A percentile compares a stretch with the other conserved stretches of the same genome.
These are phyloP conservation scores for Mycena polygramma DNA, from an alignment of 768 basidiomycete genomes.

Conservation along the genomic window DNA sequence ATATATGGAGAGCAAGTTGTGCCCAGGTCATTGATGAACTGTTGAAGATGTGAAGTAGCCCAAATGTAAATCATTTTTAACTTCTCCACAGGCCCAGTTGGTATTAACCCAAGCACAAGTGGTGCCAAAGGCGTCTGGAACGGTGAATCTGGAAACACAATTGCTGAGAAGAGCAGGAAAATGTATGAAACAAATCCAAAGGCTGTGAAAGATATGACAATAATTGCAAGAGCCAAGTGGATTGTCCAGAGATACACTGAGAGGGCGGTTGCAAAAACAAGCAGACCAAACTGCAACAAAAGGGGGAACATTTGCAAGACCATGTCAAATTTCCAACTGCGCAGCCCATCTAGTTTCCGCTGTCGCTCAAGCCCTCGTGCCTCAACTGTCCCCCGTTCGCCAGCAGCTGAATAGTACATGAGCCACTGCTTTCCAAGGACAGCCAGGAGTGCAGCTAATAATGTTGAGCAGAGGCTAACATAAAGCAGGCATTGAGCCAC, in stretches of 20 bases:
- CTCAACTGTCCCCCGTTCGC: slow-evolving; percentile 14
- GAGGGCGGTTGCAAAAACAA: slow-evolving; percentile 4
- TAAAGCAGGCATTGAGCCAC: slow-evolving; percentile 13
- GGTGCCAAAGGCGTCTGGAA: slow-evolving; percentile 10
- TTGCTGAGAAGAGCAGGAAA: neutral
- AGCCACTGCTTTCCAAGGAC: slow-evolving; percentile 25
- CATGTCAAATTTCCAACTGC: slow-evolving; percentile 19
- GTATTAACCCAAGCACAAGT: neutral
- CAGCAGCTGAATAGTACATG: slow-evolving; percentile 9
- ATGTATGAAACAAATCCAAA: slow-evolving; percentile 9
- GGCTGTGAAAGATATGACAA: slow-evolving; percentile 8
- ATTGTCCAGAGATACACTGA: slow-evolving; percentile 19
- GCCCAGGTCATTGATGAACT: neutral
- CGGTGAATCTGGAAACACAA: neutral
- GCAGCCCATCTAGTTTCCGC: slow-evolving; percentile 14
- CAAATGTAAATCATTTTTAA: neutral
- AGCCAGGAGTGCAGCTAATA: slow-evolving; percentile 10
- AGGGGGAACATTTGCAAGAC: slow-evolving; percentile 19
- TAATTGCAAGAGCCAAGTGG: neutral
- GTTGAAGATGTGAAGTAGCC: too few species aligned
- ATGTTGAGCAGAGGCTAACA: slow-evolving; percentile 4
- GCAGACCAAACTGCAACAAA: slow-evolving; percentile 13
- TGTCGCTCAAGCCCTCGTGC: slow-evolving; percentile 15
- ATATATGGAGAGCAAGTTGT: neutral
- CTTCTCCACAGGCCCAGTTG: neutral